Evolutionary conservation across 2,329 filamentous ascomycete species (phyloP).

Genomic region (Trichophyton benhamiae): DNA sequence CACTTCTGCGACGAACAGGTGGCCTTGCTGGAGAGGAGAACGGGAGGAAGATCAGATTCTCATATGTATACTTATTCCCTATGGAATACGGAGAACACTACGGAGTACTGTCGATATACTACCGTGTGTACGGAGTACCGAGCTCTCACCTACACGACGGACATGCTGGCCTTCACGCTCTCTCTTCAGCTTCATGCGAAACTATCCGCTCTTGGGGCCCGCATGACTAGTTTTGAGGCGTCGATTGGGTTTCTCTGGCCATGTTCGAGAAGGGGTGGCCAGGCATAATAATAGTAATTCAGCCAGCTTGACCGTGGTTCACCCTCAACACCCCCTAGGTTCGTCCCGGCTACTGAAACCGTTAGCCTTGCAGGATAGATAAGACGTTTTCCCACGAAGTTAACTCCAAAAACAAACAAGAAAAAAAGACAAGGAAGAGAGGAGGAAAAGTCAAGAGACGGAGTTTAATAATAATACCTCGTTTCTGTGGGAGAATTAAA

Average conservation of each 20-base stretch:
- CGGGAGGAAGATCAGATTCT: not conserved
- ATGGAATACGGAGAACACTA: not conserved
- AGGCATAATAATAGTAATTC: not conserved
- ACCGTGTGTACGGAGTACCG: no score
- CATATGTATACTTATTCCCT: not conserved
- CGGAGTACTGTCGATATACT: no score
- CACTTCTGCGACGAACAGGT: not conserved
- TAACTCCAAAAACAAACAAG: not conserved
- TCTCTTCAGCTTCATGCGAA: not conserved
- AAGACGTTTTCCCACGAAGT: not conserved
- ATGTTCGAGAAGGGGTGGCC: not conserved
- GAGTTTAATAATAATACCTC: not conserved
- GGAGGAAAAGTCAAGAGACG: not conserved
- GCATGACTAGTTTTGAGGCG: not conserved
- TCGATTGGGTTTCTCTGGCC: not conserved
- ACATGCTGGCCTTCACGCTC: no score
- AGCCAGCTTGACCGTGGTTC: not conserved
- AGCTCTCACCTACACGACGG: no score
- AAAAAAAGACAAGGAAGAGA: not conserved
- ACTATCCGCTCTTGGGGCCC: not conserved
- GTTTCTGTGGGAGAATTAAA: not conserved
- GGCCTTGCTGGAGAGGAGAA: not conserved
- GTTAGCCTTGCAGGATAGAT: not conserved
- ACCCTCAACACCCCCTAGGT: not conserved
- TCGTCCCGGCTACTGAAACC: constrained; percentile 2